Evolutionary conservation across 2,329 filamentous ascomycete species (phyloP).

Genomic region (Fusarium sp.): DNA sequence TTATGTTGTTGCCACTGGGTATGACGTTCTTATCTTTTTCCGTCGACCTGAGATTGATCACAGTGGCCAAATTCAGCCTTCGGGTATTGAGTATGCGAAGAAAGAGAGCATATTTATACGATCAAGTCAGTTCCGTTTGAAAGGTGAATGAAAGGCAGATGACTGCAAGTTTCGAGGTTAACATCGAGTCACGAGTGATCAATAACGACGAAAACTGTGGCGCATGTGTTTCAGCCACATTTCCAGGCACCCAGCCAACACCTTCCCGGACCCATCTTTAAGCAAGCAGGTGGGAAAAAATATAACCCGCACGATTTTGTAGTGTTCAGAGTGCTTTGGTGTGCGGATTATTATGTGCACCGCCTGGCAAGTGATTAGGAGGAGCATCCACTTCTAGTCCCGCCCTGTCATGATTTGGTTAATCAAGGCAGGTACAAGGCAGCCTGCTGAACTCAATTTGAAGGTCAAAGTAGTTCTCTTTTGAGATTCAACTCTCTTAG

Average conservation of each 20-base stretch:
- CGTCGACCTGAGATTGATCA: conserved; percentile 11
- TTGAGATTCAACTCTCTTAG: not conserved
- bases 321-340: too few species aligned
- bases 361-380: conserved; percentile 16
- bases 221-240: conserved; percentile 42
- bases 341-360: too few species aligned
- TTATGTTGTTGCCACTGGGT: conserved; percentile 22
- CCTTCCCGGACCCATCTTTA: not conserved
- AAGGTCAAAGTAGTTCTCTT: not conserved
- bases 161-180: conserved; percentile 44
- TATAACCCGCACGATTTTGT: too few species aligned
- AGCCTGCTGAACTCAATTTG: not conserved
- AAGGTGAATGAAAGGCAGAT: conserved; percentile 39
- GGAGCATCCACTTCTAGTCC: conserved; percentile 7
- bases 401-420: not conserved
- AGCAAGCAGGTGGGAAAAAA: too few species aligned
- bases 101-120: conserved; percentile 28
- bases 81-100: conserved; percentile 1
- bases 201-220: conserved; percentile 41
- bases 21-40: conserved; percentile 6
- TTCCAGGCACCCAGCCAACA: conserved; percentile 27
- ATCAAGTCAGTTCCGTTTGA: conserved; percentile 17
- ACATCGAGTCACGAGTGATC: conserved; percentile 44
- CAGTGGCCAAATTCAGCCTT: conserved; percentile 17
- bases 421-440: conserved; percentile 8